Evolutionary conservation across 148 eudicot species (phyloP), one percentile per base, ranked within the genome.

Genomic region (Rhododendron molle): DNA sequence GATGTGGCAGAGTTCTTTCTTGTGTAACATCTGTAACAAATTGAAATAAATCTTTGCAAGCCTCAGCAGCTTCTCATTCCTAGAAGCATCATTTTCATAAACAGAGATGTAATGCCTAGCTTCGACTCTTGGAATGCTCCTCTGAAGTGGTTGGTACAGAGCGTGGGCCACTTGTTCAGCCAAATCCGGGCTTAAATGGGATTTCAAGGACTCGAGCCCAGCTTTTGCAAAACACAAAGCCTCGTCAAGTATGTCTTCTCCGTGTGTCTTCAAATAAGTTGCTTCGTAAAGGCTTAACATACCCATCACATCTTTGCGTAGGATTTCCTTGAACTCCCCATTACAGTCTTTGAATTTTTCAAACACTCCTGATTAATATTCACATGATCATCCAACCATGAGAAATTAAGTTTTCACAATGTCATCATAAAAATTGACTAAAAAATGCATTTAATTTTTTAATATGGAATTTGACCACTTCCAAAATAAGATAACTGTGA

Each of bases 211-310:
- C 36, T 82, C 81, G 21, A 86, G 86, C 7, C 87, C 83, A 65
- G 32, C 58, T 4, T 76, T 83, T 3, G 90, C 77, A 14, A 89
- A 89, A 20, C 44, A 62, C 2, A 89, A 49, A 36, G 91, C 91
- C 76, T 90, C 85, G 1, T 91, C 93, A 1, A 91, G 86, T 26
- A 88, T 77, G 38, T 87, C 86, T 67, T 91, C 93, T 36, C 83
- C 91, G n/a, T 89, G 88, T 0, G 78, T 72, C 30, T 91, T 85
- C 21, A 88, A 56, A 85, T 88, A 82, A 12, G 90, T 88, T 0
- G 92, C 92, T 89, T 91, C 92, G 30, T 90, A 91, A 14, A 91
- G 30, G 86, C 90, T 84, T 67, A 91, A 32, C 80, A 91, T 21
- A 28, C 91, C 90, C 44, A 18, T 67, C 2, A 69, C 77, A 38